Conservation (phyloP, 1,284 basidiomycete species). For the Mycena sp. region DNA sequence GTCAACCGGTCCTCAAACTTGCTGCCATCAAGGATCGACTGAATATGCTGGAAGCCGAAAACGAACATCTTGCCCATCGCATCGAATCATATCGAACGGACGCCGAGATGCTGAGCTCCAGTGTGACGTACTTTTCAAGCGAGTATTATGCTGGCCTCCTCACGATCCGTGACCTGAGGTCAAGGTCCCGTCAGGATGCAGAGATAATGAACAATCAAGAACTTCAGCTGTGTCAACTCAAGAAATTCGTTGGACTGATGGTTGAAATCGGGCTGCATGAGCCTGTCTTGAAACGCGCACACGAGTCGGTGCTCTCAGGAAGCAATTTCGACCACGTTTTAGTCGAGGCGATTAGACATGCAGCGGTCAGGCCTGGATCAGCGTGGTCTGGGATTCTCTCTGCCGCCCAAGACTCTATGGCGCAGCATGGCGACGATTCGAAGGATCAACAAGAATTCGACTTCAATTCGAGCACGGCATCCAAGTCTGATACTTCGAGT, state of each 20-base stretch:
- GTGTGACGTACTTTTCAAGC: constrained; percentile 25
- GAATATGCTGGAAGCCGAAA: constrained; percentile 20
- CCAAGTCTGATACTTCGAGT: background rate
- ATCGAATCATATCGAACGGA: constrained; percentile 26
- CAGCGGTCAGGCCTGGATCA: constrained; percentile 23
- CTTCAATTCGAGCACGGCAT: background rate
- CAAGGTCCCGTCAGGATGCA: constrained; percentile 20
- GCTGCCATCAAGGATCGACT: constrained; percentile 24
- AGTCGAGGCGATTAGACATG: constrained; percentile 22
- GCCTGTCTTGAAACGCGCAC: constrained; percentile 23
- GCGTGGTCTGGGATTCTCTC: constrained; percentile 22
- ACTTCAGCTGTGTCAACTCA: constrained; percentile 26
- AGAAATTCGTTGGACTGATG: constrained; percentile 30
- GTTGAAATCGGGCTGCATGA: constrained; percentile 27
- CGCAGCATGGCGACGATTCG: no score
- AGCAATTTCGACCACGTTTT: constrained; percentile 21
- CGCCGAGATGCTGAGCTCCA: constrained; percentile 29
- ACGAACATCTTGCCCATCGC: constrained; percentile 22
- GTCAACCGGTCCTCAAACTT: constrained; percentile 19
- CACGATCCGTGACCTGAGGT: constrained; percentile 21
- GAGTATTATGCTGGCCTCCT: constrained; percentile 29
- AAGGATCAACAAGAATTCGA: background rate
- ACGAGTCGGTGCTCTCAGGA: constrained; percentile 15
- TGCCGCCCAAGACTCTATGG: no score
- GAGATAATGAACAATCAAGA: constrained; percentile 24